Evolutionary conservation across 768 basidiomycete species (phyloP).

Genomic region (Pilatotrama ljubarskyi): DNA sequence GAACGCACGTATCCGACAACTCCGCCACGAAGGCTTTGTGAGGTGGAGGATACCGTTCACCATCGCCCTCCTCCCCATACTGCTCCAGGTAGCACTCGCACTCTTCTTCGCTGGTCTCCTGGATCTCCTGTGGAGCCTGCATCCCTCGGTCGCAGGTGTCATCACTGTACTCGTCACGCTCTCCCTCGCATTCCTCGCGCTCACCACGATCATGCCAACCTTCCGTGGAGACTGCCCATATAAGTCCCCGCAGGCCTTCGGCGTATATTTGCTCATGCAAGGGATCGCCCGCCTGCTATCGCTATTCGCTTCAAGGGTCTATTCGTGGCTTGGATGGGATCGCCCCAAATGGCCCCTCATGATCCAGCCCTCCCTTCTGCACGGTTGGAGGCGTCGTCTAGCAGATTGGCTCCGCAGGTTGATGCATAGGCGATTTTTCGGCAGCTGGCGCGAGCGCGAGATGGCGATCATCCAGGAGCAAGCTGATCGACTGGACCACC

Average conservation of each 20-base stretch:
- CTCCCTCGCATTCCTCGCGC: slow-evolving; percentile 15
- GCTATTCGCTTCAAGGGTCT: neutral
- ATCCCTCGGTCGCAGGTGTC: slow-evolving; percentile 16
- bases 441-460: slow-evolving; percentile 23
- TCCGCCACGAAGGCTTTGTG: slow-evolving; percentile 24
- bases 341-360: slow-evolving; percentile 12
- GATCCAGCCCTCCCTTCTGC: slow-evolving; percentile 2
- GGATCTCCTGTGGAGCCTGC: slow-evolving; percentile 22
- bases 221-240: slow-evolving; percentile 20
- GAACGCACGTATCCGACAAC: slow-evolving; percentile 22
- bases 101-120: slow-evolving; percentile 27
- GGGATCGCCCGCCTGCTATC: neutral
- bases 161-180: slow-evolving; percentile 14
- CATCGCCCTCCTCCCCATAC: slow-evolving; percentile 17
- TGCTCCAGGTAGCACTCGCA: slow-evolving; percentile 21
- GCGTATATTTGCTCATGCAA: slow-evolving; percentile 9
- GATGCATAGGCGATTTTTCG: slow-evolving; percentile 7
- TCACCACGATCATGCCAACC: slow-evolving; percentile 23
- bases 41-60: slow-evolving; percentile 24
- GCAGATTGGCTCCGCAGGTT: slow-evolving; percentile 5
- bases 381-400: neutral
- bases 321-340: slow-evolving; percentile 2
- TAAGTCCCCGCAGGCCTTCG: slow-evolving; percentile 22
- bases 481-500: slow-evolving; percentile 13
- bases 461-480: slow-evolving; percentile 3